These are phyloP conservation scores for Aspergillus panamensis DNA, from an alignment of 495 filamentous ascomycete genomes.

Conservation along the genomic window DNA sequence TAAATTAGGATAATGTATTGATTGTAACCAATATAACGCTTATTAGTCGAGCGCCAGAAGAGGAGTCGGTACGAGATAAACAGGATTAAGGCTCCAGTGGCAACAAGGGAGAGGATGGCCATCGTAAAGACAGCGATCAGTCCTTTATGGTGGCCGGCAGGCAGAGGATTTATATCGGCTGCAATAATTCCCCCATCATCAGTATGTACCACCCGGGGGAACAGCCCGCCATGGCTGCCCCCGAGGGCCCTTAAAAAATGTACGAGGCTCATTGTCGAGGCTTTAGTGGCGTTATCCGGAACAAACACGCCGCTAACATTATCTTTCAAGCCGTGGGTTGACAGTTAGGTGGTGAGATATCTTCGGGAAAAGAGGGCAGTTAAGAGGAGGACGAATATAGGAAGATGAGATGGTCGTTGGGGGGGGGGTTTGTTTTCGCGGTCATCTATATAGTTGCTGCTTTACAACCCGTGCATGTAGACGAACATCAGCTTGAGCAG, in stretches of 20 bases:
- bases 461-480: too few relatives aligned
- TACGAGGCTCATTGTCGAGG: slow-evolving; percentile 23
- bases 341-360: not conserved
- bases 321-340: not conserved
- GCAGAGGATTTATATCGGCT: slow-evolving; percentile 46
- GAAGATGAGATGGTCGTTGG: too few relatives aligned
- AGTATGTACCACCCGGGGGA: slow-evolving; percentile 22
- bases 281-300: not conserved
- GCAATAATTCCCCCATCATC: slow-evolving; percentile 8
- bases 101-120: slow-evolving; percentile 57
- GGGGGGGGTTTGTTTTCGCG: too few relatives aligned
- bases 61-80: slow-evolving; percentile 58
- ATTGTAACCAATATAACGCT: slow-evolving; percentile 54
- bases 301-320: slow-evolving; percentile 11
- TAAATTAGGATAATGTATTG: slow-evolving; percentile 72
- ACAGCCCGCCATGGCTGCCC: slow-evolving; percentile 17
- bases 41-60: slow-evolving; percentile 50
- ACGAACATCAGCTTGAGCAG: too few relatives aligned
- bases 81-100: slow-evolving; percentile 47
- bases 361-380: not conserved
- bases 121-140: slow-evolving; percentile 55
- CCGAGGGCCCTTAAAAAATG: slow-evolving; percentile 22
- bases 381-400: too few relatives aligned
- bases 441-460: too few relatives aligned
- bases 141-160: slow-evolving; percentile 46